Evolutionary conservation across 805 yeast species (phyloP), one percentile per base, ranked within the genome.

Genomic region (Yarrowia deformans): DNA sequence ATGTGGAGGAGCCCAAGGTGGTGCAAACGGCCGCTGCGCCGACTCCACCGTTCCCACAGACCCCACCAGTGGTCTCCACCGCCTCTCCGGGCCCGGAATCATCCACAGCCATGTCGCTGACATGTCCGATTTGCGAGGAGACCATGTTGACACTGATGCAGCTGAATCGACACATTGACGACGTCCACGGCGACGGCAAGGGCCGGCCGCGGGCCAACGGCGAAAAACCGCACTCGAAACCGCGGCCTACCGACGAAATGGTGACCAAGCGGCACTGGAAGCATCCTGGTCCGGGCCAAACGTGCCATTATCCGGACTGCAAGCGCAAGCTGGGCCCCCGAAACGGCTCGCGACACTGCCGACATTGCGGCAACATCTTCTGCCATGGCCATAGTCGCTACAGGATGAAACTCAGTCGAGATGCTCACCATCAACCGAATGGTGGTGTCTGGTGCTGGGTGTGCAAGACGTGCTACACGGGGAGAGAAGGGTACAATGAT

Each of bases 111-210:
- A 23, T 39, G 16, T 60, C 66, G 32, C 63, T 75, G 16, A 40
- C 67, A 18, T 91, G 97, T 74, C 97, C 97, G 1, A 88, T 91
- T 1, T 91, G 97, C 74, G 77, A 80, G 14, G 89, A 87, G 70
- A 61, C 77, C 1, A 87, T 89, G 88, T 77, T 85, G 8, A 82
- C 84, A 7, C 71, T 78, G 46, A 50, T 70, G 29, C 88, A 85
- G 70, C 79, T 91, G 69, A 90, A 90, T 75, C 81, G 82, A 54
- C 97, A 91, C 77, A 77, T 91, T 35, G 97, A 92, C 75, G 89
- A 84, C 69, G 84, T 78, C 9, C 97, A 91, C 75, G 78, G 81
- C 0, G 78, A 79, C 46, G 78, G 71, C 43, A 77, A 54, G 49
- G 71, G 67, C 45, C 75, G 68, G 35, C 64, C 69, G 19, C 75